phyloP scores from a whole-genome alignment of 768 basidiomycete species.

The Leucocoprinus sp. region DNA sequence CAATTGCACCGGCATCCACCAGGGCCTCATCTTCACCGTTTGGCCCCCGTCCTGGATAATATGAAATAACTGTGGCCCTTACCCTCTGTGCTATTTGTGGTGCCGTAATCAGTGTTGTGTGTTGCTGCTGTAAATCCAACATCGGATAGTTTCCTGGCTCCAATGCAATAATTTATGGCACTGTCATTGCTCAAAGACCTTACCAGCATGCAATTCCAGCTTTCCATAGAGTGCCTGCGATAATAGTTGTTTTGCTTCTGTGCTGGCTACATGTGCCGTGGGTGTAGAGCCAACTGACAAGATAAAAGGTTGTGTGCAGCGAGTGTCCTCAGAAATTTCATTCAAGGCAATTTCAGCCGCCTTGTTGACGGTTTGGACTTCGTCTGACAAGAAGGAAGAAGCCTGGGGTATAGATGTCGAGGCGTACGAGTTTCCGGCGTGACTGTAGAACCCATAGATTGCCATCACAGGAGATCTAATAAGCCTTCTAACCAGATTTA shows the following conservation, averaged over 20 bases:
- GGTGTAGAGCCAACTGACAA: slow-evolving; percentile 85
- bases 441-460: slow-evolving; percentile 80
- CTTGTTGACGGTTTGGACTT: slow-evolving; percentile 62
- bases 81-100: slow-evolving; percentile 59
- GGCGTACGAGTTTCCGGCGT: slow-evolving; percentile 70
- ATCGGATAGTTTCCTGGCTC: slow-evolving; percentile 70
- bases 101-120: slow-evolving; percentile 57
- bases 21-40: slow-evolving; percentile 64
- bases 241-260: slow-evolving; percentile 36
- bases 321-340: slow-evolving; percentile 28
- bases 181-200: slow-evolving; percentile 6
- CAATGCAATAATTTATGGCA: background rate
- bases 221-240: slow-evolving; percentile 44
- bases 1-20: slow-evolving; percentile 77
- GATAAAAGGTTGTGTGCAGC: slow-evolving; percentile 45
- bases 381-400: slow-evolving; percentile 53
- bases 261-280: slow-evolving; percentile 70
- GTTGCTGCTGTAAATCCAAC: slow-evolving; percentile 76
- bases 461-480: slow-evolving; percentile 47
- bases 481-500: slow-evolving; percentile 42
- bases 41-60: slow-evolving; percentile 61
- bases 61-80: slow-evolving; percentile 67
- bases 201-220: slow-evolving; percentile 74
- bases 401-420: slow-evolving; percentile 65
- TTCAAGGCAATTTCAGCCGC: slow-evolving; percentile 52